Evolutionary conservation across 345 rosid genomes (phyloP), one percentile per base, ranked within the genome.

Genomic region (Hypericum androsaemum): DNA sequence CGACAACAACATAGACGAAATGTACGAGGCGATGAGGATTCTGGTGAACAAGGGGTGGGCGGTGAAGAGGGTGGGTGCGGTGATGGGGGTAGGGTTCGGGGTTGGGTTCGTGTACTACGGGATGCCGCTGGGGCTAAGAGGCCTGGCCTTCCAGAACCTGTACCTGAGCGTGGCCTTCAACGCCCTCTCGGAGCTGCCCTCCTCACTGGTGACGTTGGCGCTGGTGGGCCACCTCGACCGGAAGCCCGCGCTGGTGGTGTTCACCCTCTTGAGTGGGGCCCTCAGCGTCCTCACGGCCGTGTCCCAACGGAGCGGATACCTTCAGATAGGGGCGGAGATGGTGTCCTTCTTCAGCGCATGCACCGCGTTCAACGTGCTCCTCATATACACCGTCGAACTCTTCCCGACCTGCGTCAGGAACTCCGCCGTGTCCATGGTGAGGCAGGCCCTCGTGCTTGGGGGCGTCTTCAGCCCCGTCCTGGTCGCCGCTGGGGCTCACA

Each of bases 71-170:
- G 43, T 82, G n/a, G 43, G 60, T 0, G 63, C 65, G 5, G 73
- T 74, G 0, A 74, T 67, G 80, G 47, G 64, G 1, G 49, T 66
- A 3, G 89, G 79, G 16, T 71, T 78, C 42, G 89, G 94, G 6
- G 64, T 66, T 6, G 94, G 96, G 42, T 47, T 82, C 64, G 81
- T 82, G 2, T 82, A 82, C 14, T 84, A 80, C 36, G 89, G 94
- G 12, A 81, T 88, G 86, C 94, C 88, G 22, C 65, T 88, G 37
- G 77, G 79, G 10, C 75, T 74, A 3, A 76, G 72, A 9, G 77
- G 74, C 51, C 64, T 82, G 38, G 58, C 70, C 8, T 73, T 80
- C 67, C 32, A 1, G 4, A 72, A 77, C 53, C 76, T 80, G n/a
- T 88, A 82, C 58, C 39, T 78, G 38, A 74, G 94, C 48, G 80